Evolutionary conservation across 1,139 yeast genomes (phyloP).

Genomic region (Taphrina deformans): DNA sequence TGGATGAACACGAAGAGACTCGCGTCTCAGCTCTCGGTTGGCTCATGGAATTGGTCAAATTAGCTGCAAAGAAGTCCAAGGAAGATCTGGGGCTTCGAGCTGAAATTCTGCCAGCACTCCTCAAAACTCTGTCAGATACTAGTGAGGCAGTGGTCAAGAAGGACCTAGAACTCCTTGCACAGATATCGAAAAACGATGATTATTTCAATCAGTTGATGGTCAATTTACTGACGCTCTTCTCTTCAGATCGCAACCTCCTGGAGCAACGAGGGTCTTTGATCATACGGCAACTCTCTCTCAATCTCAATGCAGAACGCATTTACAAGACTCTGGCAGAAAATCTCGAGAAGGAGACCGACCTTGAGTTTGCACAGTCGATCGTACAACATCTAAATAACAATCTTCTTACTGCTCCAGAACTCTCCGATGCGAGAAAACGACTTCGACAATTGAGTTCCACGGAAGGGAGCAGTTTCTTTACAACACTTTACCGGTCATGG

Average conservation of each 20-base stretch:
- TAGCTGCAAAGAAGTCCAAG: slow-evolving; percentile 47
- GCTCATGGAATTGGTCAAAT: slow-evolving; percentile 78
- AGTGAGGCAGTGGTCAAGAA: slow-evolving; percentile 80
- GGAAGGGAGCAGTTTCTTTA: slow-evolving; percentile 67
- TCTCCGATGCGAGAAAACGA: slow-evolving; percentile 27
- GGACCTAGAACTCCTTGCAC: slow-evolving; percentile 73
- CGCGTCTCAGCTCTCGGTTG: slow-evolving; percentile 86
- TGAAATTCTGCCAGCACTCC: slow-evolving; percentile 73
- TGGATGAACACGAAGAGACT: slow-evolving; percentile 74
- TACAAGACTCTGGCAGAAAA: slow-evolving; percentile 80
- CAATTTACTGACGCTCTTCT: slow-evolving; percentile 68
- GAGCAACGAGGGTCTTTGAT: slow-evolving; percentile 81
- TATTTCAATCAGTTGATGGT: slow-evolving; percentile 76
- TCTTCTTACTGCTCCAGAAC: slow-evolving; percentile 63
- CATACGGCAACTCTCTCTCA: slow-evolving; percentile 76
- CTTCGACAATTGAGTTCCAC: slow-evolving; percentile 9
- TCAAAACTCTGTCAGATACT: slow-evolving; percentile 81
- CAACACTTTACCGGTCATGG: slow-evolving; percentile 84
- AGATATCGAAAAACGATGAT: slow-evolving; percentile 72
- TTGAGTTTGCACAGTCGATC: slow-evolving; percentile 58
- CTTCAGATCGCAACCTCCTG: slow-evolving; percentile 61
- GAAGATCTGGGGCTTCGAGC: slow-evolving; percentile 58
- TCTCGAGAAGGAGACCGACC: slow-evolving; percentile 61
- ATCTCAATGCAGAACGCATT: slow-evolving; percentile 78
- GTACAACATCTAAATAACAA: slow-evolving; percentile 86